Evolutionary conservation across 2,329 filamentous ascomycete genomes (phyloP).

Genomic region (Penicillium sp.): DNA sequence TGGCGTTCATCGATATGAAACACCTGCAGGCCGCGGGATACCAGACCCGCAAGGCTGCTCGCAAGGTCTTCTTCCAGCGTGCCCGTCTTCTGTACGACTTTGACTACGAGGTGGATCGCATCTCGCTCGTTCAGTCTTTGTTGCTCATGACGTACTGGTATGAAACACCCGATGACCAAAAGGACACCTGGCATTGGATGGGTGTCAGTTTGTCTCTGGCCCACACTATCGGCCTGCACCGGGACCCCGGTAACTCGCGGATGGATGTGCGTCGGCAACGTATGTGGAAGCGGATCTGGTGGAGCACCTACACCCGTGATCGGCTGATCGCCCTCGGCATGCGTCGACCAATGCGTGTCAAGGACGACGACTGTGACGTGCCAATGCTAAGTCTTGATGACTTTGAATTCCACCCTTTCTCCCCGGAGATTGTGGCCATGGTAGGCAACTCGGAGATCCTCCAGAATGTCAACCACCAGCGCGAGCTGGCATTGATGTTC

Average conservation of each 20-base stretch:
- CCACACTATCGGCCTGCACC: constrained; percentile 89
- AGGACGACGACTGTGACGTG: constrained; percentile 90
- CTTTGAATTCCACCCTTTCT: constrained; percentile 73
- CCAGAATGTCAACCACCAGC: constrained; percentile 71
- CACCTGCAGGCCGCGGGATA: constrained; percentile 77
- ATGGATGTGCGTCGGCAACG: constrained; percentile 74
- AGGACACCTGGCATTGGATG: constrained; percentile 99
- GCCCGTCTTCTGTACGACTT: constrained; percentile 91
- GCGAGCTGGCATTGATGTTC: constrained; percentile 81
- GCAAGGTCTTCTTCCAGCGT: constrained; percentile 86
- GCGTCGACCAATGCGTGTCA: constrained; percentile 88
- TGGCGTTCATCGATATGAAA: constrained; percentile 82
- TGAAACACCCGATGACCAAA: constrained; percentile 93
- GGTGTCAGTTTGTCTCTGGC: constrained; percentile 90
- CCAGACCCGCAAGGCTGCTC: constrained; percentile 72
- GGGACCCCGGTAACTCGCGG: constrained; percentile 75
- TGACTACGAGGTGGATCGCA: constrained; percentile 88
- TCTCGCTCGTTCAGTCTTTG: constrained; percentile 83
- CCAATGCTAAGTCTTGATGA: constrained; percentile 83
- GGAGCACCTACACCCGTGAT: constrained; percentile 95
- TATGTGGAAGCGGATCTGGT: constrained; percentile 95
- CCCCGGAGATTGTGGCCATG: constrained; percentile 68
- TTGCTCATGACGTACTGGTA: constrained; percentile 97
- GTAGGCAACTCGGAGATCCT: constrained; percentile 70
- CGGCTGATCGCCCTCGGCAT: constrained; percentile 90